Conservation (phyloP, 2,329 filamentous ascomycete genomes). For the Teratosphaeriaceae sp. region DNA sequence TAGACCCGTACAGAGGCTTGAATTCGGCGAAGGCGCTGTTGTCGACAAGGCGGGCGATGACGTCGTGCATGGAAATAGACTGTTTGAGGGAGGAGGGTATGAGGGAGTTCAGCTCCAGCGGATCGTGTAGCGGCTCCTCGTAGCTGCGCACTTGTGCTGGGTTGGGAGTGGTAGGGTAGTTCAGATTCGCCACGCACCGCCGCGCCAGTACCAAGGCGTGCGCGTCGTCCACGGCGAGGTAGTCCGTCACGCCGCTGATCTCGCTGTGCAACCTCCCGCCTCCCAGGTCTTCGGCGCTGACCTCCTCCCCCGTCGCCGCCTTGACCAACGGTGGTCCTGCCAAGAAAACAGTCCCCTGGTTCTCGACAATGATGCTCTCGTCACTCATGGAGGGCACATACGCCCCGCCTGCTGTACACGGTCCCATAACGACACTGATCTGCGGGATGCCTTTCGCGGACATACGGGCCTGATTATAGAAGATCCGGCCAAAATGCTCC, state of each 20-base stretch:
- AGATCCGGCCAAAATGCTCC: slow-evolving; percentile 94
- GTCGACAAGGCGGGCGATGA: slow-evolving; percentile 90
- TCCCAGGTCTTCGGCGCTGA: slow-evolving; percentile 84
- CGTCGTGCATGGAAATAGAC: slow-evolving; percentile 77
- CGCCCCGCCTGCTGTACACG: slow-evolving; percentile 90
- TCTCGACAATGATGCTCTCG: slow-evolving; percentile 91
- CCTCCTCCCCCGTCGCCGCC: slow-evolving; percentile 88
- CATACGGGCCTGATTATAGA: slow-evolving; percentile 97
- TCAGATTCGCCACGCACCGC: slow-evolving; percentile 78
- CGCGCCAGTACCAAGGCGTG: slow-evolving; percentile 83
- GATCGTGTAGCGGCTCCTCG: slow-evolving; percentile 72
- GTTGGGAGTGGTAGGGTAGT: slow-evolving; percentile 59
- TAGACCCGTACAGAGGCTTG: slow-evolving; percentile 84
- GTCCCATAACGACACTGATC: slow-evolving; percentile 92
- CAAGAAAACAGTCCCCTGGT: slow-evolving; percentile 96
- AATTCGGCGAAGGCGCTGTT: slow-evolving; percentile 88
- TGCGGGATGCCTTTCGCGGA: slow-evolving; percentile 83
- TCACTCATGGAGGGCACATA: slow-evolving; percentile 98
- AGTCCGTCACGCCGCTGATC: slow-evolving; percentile 89
- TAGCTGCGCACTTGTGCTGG: slow-evolving; percentile 39
- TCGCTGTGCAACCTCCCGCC: slow-evolving; percentile 86
- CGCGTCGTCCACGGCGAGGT: slow-evolving; percentile 87
- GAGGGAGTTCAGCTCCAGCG: slow-evolving; percentile 77
- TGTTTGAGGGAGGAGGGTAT: slow-evolving; percentile 84
- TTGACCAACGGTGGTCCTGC: slow-evolving; percentile 92